A percentile compares a stretch with the other conserved stretches of the same genome.
Conservation (phyloP, 2,329 filamentous ascomycete genomes). For the Fonsecaea multimorphosa region DNA sequence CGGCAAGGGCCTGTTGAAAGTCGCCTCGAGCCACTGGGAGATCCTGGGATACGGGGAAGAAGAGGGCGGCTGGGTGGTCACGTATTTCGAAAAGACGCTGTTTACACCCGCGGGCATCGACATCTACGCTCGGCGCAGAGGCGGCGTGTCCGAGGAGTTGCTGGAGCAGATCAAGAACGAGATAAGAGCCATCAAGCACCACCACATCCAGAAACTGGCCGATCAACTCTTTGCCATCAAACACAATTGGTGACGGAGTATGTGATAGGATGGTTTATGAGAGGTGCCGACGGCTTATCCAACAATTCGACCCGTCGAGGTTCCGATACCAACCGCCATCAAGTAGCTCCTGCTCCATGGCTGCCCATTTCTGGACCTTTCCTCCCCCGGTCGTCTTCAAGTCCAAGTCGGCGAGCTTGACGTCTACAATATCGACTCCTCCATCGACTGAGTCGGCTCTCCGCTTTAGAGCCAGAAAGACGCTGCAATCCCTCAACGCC, state of each 20-base stretch:
- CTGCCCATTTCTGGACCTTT: slow-evolving; percentile 73
- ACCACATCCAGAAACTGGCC: slow-evolving; percentile 61
- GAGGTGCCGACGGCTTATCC: slow-evolving; percentile 23
- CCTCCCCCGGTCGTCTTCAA: slow-evolving; percentile 69
- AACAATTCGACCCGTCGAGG: slow-evolving; percentile 42
- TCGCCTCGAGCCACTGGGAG: slow-evolving; percentile 81
- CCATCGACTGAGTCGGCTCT: background rate
- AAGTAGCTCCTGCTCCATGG: slow-evolving; percentile 67
- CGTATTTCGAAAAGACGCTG: slow-evolving; percentile 80
- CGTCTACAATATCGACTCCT: slow-evolving; percentile 44
- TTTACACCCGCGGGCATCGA: slow-evolving; percentile 85
- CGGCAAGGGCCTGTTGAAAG: slow-evolving; percentile 74
- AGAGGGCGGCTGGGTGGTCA: slow-evolving; percentile 70
- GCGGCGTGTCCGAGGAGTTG: slow-evolving; percentile 65
- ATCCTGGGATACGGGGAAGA: slow-evolving; percentile 71
- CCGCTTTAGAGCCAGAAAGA: slow-evolving; percentile 60
- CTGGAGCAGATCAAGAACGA: slow-evolving; percentile 63
- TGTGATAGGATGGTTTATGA: background rate
- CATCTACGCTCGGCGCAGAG: slow-evolving; percentile 70
- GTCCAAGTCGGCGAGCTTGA: slow-evolving; percentile 76
- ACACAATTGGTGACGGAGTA: slow-evolving; percentile 41
- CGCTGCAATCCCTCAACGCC: slow-evolving; percentile 80
- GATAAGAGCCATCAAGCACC: slow-evolving; percentile 59
- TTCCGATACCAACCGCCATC: slow-evolving; percentile 71
- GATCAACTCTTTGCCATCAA: slow-evolving; percentile 56